Evolutionary conservation across 2,329 filamentous ascomycete species (phyloP), one percentile per base, ranked within the genome.

Genomic region (Penicillium vulpinum): DNA sequence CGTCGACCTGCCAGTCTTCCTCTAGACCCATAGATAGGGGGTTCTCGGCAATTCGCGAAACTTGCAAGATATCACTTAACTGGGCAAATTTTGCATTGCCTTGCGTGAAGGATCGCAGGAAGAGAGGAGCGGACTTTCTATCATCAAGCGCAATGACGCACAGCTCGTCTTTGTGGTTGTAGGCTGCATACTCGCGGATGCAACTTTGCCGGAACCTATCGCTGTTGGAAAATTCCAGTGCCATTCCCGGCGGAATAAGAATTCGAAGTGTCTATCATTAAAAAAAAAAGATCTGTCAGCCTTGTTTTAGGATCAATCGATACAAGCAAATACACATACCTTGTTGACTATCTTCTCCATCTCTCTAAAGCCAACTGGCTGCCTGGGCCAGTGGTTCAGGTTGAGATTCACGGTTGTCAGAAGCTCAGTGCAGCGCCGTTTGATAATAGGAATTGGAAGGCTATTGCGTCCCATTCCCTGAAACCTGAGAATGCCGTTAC

Each of bases 91-190:
- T 39, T 5, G 38, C 52, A 9, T 58, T 39, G 26, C 15, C 24
- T 13, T 56, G 39, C n/a, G 49, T 22, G 18, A 57, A 57, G 1
- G 21, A 36, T 13, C 49, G 35, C 15, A 57, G 10, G 9, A 55
- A 56, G 2, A 48, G 22, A 26, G 58, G 58, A 11, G 48, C 40
- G 10, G 38, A 40, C 5, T n/a, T 22, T 4, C 49, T 57, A 33
- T 63, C 44, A 21, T 62, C 53, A 10, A 63, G 55, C 6, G 55
- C 35, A 43, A 63, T 31, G 21, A 63, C 57, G 6, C 38, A 54
- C 16, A 63, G 26, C 18, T 35, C 49, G 16, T 62, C 58, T 22
- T 61, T 63, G 9, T 46, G 46, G 22, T 59, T 51, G 53, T 62
- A 61, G 4, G 28, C 29, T 18, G 29, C 22, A 46, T 55, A 63